Percentiles rank a stretch among this genome's conserved stretches.
phyloP scores from a whole-genome alignment of 495 filamentous ascomycete genomes.

The Aspergillus baeticus region DNA sequence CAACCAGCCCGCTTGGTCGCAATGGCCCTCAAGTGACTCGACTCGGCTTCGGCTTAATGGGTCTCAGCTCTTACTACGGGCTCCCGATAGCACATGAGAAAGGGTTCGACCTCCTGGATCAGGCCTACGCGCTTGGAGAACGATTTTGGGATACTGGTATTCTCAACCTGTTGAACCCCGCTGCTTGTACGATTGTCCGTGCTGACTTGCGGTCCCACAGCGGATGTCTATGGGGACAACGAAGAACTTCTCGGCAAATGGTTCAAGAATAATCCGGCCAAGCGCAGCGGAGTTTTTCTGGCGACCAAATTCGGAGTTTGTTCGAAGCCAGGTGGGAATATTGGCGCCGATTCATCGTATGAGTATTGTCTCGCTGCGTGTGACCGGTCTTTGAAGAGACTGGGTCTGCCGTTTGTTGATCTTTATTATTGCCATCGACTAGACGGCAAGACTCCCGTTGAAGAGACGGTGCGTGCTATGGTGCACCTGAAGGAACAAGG shows the following conservation, averaged over 20 bases:
- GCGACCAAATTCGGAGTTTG: neutral
- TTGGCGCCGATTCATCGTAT: neutral
- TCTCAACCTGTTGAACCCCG: no score
- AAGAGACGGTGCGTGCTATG: slow-evolving; percentile 41
- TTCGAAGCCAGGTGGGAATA: neutral
- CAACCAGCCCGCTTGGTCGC: neutral
- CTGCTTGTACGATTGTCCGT: no score
- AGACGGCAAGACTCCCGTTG: neutral
- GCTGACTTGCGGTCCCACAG: neutral
- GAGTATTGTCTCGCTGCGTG: neutral
- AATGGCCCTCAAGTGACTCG: neutral
- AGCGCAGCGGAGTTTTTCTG: neutral
- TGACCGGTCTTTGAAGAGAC: neutral
- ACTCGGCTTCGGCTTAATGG: neutral
- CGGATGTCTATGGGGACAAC: neutral
- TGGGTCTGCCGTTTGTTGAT: neutral
- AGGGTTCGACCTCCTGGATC: neutral
- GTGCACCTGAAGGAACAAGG: slow-evolving; percentile 31
- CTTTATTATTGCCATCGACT: neutral
- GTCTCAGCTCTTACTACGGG: neutral
- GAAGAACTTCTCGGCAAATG: slow-evolving; percentile 1
- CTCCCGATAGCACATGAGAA: neutral
- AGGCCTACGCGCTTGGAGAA: neutral
- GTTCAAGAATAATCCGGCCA: neutral
- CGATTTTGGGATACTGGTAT: slow-evolving; percentile 4